Percentiles rank a stretch among this genome's conserved stretches.
phyloP scores from a whole-genome alignment of 257 asterid species.

The Solanum chilense region DNA sequence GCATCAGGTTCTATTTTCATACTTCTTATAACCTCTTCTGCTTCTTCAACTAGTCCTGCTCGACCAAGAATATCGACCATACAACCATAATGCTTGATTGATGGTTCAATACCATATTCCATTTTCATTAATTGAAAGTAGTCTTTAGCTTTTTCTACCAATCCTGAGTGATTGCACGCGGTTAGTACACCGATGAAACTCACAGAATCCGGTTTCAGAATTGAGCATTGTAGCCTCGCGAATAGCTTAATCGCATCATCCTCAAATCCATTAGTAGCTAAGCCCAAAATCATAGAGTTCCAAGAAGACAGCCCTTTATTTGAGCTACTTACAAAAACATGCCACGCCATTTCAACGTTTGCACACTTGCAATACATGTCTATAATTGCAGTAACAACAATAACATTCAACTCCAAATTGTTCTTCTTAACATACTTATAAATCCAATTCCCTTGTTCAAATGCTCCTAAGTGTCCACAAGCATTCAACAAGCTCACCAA shows the following conservation, averaged over 20 bases:
- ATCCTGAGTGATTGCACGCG: conserved; percentile 47
- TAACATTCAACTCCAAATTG: conserved; percentile 24
- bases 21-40: conserved; percentile 27
- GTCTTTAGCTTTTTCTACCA: conserved; percentile 35
- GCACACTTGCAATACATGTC: conserved; percentile 76
- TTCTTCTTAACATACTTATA: conserved; percentile 36
- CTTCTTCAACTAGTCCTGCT: conserved; percentile 58
- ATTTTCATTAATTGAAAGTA: conserved; percentile 32
- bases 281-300: conserved; percentile 70
- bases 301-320: conserved; percentile 45
- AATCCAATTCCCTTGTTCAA: conserved; percentile 66
- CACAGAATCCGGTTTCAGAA: conserved; percentile 39
- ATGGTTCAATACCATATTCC: conserved; percentile 29
- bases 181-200: conserved; percentile 37
- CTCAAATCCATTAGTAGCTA: conserved; percentile 49
- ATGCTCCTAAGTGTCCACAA: conserved; percentile 49
- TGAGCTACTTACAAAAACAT: conserved; percentile 17
- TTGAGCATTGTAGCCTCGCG: conserved; percentile 21
- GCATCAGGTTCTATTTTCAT: conserved; percentile 57
- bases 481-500: conserved; percentile 61
- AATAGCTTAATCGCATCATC: conserved; percentile 36
- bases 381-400: conserved; percentile 43
- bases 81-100: conserved; percentile 55
- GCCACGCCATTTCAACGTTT: conserved; percentile 16
- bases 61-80: conserved; percentile 58